A percentile compares a stretch with the other conserved stretches of the same genome.
These are phyloP conservation scores for Colletotrichum siamense DNA, from an alignment of 2,329 filamentous ascomycete genomes.

Conservation along the genomic window DNA sequence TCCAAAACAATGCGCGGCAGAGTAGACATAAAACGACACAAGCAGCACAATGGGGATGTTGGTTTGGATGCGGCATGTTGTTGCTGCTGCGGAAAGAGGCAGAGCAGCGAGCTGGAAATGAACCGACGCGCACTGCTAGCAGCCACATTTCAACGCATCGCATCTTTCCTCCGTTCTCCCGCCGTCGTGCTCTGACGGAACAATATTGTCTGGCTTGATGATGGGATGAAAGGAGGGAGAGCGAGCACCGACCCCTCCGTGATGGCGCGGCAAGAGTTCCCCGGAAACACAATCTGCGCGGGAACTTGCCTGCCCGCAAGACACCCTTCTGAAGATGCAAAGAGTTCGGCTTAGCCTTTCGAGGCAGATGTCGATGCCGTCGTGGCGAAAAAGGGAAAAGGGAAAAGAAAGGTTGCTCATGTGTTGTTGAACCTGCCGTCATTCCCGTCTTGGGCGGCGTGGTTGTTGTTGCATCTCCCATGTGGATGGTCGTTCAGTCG, in stretches of 20 bases:
- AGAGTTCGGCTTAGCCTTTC: not conserved
- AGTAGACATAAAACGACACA: not conserved
- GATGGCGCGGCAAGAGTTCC: not conserved
- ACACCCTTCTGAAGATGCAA: not conserved
- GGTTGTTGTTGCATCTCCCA: not conserved
- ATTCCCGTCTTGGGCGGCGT: not conserved
- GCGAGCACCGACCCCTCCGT: not conserved
- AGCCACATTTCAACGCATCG: not conserved
- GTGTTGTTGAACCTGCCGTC: not conserved
- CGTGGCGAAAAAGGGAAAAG: not conserved
- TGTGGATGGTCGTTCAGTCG: not conserved
- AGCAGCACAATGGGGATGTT: not conserved
- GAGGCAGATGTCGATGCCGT: not conserved
- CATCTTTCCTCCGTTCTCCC: not conserved
- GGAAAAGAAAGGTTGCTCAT: not conserved
- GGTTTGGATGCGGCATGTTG: not conserved
- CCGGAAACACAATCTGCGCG: not conserved
- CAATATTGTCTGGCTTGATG: not conserved
- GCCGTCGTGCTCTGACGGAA: not conserved
- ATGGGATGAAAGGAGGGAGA: not conserved
- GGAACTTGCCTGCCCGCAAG: not conserved
- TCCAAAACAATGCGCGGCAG: not conserved
- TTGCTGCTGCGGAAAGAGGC: not conserved
- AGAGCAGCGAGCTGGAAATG: not conserved
- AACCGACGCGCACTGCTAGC: not conserved